Evolutionary conservation across 176 grass and related monocot genomes (phyloP).

Genomic region (Hordeum marinum): DNA sequence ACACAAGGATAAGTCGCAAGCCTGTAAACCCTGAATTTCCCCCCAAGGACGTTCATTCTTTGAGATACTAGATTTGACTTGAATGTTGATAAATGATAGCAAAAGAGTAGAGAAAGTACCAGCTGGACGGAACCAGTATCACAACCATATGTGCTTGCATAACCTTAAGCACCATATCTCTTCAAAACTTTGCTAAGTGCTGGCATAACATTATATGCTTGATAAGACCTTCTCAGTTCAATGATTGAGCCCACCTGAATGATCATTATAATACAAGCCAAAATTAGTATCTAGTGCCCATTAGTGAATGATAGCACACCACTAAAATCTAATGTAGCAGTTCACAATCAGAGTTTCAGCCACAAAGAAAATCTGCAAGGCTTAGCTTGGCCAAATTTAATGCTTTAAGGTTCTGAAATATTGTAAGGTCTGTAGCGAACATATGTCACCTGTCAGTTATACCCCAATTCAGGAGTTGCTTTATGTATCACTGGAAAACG

Average conservation of each 20-base stretch:
- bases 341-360: neutral
- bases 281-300: neutral
- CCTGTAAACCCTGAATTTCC: neutral
- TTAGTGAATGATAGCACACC: neutral
- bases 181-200: conserved; percentile 94
- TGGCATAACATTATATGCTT: conserved; percentile 99
- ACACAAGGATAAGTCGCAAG: neutral
- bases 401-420: neutral
- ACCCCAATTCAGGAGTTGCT: neutral
- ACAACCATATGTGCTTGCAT: conserved; percentile 13
- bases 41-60: neutral
- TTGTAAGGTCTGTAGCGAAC: neutral
- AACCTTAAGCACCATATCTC: conserved; percentile 82
- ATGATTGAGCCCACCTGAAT: conserved; percentile 97
- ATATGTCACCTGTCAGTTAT: neutral
- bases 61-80: neutral
- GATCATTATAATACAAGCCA: conserved; percentile 12
- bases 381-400: neutral
- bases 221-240: conserved; percentile 94
- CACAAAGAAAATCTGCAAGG: neutral
- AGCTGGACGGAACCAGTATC: conserved; percentile 18
- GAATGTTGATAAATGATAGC: neutral
- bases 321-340: neutral
- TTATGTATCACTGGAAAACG: neutral
- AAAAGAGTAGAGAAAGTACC: conserved; percentile 10